Evolutionary conservation across 139 green algal species (phyloP), one percentile per base, ranked within the genome.

Genomic region (Nannochloris sp.): DNA sequence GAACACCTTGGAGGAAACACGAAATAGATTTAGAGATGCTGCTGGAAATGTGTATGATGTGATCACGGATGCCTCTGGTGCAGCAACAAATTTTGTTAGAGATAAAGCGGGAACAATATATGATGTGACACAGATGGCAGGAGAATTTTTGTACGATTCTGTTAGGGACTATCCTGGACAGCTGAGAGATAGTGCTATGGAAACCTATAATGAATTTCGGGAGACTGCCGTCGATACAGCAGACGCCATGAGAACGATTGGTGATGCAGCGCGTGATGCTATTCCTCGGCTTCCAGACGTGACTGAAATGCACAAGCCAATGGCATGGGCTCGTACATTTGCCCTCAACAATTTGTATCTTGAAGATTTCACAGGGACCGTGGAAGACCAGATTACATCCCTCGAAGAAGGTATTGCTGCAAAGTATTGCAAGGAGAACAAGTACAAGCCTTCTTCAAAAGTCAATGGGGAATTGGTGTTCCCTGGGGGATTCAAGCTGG

Each of bases 401-500:
- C 16, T 57, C 57, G 18, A 25, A 7, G 43, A 64, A 50, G 57
- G 57, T 9, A 64, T 64, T 31, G 16, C 5, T 27, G 57, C 57
- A 18, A 64, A 64, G 23, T 64, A 56, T 23, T 64, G 57, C 23
- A 24, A 25, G 57, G n/a, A 57, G 23, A 23, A 3, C 11, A 9
- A 18, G 9, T 64, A 56, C 23, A 49, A 1, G 19, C 57, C 57
- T 18, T 6, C 19, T 27, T 16, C 27, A 24, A 67, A 76, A 48
- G 31, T 48, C 19, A 63, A 63, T 40, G 70, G 62, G 59, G 51
- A 37, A n/a, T 68, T 76, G 16, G 9, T 19, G 2, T 51, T 63
- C 19, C 46, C 59, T 24, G 53, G 44, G 48, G 56, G 72, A 15
- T 43, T 21, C 4, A 16, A 34, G 66, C 72, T 24, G 29, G 34